A percentile compares a stretch with the other conserved stretches of the same genome.
Evolutionary conservation across 768 basidiomycete species (phyloP).

Genomic region (Russula compacta): DNA sequence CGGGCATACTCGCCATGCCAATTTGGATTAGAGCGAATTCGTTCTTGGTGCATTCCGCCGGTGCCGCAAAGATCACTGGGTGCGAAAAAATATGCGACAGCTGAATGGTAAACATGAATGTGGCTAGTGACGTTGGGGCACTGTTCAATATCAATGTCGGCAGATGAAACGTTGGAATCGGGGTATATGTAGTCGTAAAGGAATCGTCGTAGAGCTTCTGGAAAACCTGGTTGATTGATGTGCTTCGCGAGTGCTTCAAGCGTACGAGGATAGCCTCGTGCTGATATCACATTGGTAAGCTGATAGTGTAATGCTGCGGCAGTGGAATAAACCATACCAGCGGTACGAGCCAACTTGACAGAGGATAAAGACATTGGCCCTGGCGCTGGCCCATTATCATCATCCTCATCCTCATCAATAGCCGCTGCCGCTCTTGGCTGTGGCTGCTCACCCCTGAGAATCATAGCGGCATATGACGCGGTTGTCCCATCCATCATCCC

Average conservation of each 20-base stretch:
- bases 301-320: too few relatives aligned
- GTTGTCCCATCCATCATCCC: conserved; percentile 3
- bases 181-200: conserved; percentile 16
- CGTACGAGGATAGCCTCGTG: too few relatives aligned
- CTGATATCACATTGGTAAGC: too few relatives aligned
- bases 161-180: neutral
- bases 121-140: neutral
- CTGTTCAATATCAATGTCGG: neutral
- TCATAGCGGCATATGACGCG: neutral
- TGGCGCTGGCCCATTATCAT: neutral
- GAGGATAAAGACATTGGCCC: too few relatives aligned
- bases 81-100: conserved; percentile 22
- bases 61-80: conserved; percentile 25
- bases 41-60: conserved; percentile 25
- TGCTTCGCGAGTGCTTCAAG: neutral
- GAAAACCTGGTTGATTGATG: conserved; percentile 2
- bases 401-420: neutral
- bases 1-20: conserved; percentile 20
- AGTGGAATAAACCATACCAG: neutral
- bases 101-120: conserved; percentile 17
- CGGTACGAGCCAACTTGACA: neutral
- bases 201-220: conserved; percentile 6
- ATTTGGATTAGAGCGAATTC: conserved; percentile 19
- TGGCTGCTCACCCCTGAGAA: neutral
- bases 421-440: neutral